Evolutionary conservation across 176 grass and related monocot genomes (phyloP).

Genomic region (Ampelocalamus luodianensis): DNA sequence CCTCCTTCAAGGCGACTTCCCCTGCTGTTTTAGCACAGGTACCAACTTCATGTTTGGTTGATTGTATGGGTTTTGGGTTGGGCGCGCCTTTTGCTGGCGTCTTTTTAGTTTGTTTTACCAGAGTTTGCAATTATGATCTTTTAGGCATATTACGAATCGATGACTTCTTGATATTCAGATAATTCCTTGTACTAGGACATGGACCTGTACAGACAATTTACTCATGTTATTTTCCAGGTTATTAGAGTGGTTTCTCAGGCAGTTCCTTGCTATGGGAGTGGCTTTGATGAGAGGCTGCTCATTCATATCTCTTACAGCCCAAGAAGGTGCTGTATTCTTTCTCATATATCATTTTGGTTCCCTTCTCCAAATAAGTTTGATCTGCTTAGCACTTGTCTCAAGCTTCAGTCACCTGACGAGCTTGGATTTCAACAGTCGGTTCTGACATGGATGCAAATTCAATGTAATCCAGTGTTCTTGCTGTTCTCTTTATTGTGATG

Average conservation of each 20-base stretch:
- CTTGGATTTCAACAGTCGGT: conserved; percentile 1
- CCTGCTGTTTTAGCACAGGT: conserved; percentile 75
- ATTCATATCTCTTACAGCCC: conserved; percentile 93
- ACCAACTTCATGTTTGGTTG: conserved; percentile 28
- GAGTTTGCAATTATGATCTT: neutral
- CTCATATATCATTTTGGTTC: conserved; percentile 17
- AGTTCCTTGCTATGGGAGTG: conserved; percentile 54
- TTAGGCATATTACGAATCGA: neutral
- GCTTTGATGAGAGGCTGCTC: conserved; percentile 71
- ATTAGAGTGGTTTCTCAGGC: conserved; percentile 68
- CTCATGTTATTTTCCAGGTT: conserved; percentile 53
- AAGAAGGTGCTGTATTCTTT: conserved; percentile 64
- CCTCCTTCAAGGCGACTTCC: conserved; percentile 76
- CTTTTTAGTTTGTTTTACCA: conserved; percentile 8
- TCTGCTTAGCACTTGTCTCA: conserved; percentile 4
- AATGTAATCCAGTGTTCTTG: neutral
- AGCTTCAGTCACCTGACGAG: neutral
- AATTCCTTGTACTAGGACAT: neutral
- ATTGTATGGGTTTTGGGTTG: neutral
- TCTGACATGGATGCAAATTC: neutral
- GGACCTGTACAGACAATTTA: neutral
- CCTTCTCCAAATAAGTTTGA: neutral
- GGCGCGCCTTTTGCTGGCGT: neutral
- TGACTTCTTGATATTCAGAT: neutral
- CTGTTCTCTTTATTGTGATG: neutral